phyloP scores from a whole-genome alignment of 192 early-diverging fungal species.

The Geranomyces variabilis region DNA sequence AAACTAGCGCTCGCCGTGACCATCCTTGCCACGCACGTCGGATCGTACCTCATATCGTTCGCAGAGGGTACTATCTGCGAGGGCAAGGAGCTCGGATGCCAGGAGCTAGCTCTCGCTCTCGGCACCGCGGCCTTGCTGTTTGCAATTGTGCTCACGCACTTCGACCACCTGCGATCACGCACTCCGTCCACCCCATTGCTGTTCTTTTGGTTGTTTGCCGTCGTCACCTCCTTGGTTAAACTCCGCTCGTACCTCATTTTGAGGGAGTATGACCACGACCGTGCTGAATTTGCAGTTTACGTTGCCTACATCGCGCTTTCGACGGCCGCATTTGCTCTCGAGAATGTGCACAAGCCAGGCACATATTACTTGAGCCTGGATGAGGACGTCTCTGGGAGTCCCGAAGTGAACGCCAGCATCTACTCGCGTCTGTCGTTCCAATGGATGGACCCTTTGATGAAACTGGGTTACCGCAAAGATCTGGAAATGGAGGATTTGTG shows the following conservation, averaged over 20 bases:
- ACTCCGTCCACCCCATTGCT: constrained; percentile 56
- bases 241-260: constrained; percentile 24
- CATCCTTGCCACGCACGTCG: constrained; percentile 8
- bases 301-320: constrained; percentile 27
- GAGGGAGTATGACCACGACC: constrained; percentile 19
- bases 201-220: constrained; percentile 55
- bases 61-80: constrained; percentile 8
- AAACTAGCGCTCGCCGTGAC: constrained; percentile 20
- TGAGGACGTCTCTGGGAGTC: constrained; percentile 48
- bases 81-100: background rate
- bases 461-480: constrained; percentile 74
- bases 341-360: constrained; percentile 46
- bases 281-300: constrained; percentile 18
- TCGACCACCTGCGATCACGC: constrained; percentile 52
- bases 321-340: constrained; percentile 43
- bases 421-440: constrained; percentile 82
- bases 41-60: background rate
- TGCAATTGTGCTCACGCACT: constrained; percentile 47
- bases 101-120: background rate
- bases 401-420: constrained; percentile 81
- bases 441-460: constrained; percentile 90
- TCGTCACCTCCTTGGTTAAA: constrained; percentile 24
- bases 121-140: constrained; percentile 24
- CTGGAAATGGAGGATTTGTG: constrained; percentile 77
- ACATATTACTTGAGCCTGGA: constrained; percentile 44